Evolutionary conservation across 352 stramenopile genomes (phyloP).

Genomic region (Globisporangium ultimum): DNA sequence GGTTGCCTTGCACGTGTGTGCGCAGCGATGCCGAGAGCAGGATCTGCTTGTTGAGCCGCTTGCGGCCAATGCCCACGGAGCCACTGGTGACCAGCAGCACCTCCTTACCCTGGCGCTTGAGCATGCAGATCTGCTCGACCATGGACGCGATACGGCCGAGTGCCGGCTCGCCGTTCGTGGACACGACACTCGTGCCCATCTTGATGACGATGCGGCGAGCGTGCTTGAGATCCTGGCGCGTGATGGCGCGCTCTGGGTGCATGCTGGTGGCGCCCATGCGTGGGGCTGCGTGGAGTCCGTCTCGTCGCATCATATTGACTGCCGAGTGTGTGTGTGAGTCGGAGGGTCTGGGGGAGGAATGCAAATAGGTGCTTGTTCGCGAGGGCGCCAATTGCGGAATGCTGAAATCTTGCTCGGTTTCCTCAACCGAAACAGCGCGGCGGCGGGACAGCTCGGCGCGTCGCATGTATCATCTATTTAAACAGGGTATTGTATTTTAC

Average conservation of each 20-base stretch:
- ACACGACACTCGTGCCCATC: constrained; percentile 94
- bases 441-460: neutral
- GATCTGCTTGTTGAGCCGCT: constrained; percentile 93
- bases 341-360: neutral
- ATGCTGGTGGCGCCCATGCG: constrained; percentile 23
- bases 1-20: constrained; percentile 85
- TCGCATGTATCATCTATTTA: too few species aligned
- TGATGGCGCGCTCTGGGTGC: constrained; percentile 40
- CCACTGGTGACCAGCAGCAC: constrained; percentile 89
- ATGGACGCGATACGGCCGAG: constrained; percentile 90
- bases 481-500: too few species aligned
- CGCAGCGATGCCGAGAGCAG: constrained; percentile 83
- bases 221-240: constrained; percentile 69
- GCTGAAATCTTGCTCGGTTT: neutral
- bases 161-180: constrained; percentile 90
- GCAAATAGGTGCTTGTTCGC: neutral
- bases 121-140: constrained; percentile 92
- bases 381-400: constrained; percentile 1
- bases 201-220: constrained; percentile 93
- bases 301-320: constrained; percentile 43
- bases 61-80: constrained; percentile 92
- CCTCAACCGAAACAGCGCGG: neutral
- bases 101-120: constrained; percentile 90
- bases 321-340: neutral
- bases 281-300: constrained; percentile 44